phyloP scores from a whole-genome alignment of 78 protist genomes.

The Dictyostelium capitatum region DNA sequence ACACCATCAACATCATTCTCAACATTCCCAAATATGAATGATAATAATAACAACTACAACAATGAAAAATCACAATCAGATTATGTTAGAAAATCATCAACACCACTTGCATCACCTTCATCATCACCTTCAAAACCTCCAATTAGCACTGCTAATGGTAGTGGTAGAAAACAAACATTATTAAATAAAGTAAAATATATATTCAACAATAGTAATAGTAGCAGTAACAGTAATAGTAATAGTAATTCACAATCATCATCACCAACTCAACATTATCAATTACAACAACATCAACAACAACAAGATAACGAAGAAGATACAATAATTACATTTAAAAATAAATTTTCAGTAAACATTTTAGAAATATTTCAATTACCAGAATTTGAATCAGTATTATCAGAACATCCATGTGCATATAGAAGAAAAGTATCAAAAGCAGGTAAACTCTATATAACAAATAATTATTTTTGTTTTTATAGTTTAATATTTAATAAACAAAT shows the following conservation, averaged over 20 bases:
- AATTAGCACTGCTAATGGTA: background rate
- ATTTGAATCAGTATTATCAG: slow-evolving; percentile 23
- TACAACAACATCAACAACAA: background rate
- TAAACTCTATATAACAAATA: slow-evolving; percentile 38
- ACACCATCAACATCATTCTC: background rate
- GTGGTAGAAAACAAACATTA: slow-evolving; percentile 28
- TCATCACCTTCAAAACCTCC: slow-evolving; percentile 17
- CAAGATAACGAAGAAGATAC: background rate
- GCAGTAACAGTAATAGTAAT: background rate
- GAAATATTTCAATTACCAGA: slow-evolving; percentile 40
- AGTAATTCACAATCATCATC: background rate
- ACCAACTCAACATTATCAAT: background rate
- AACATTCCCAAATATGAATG: background rate
- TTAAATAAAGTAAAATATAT: slow-evolving; percentile 46
- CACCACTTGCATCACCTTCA: background rate
- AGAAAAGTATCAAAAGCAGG: slow-evolving; percentile 78
- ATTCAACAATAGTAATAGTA: background rate
- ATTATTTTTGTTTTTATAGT: slow-evolving; percentile 70
- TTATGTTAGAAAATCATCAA: slow-evolving; percentile 5
- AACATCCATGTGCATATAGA: slow-evolving; percentile 77
- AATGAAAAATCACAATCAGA: slow-evolving; percentile 17
- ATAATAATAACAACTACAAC: background rate
- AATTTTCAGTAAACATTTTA: slow-evolving; percentile 41
- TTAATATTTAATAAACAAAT: slow-evolving; percentile 71
- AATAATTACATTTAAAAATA: background rate